These are phyloP conservation scores for Cladosporium sp. DNA, from an alignment of 2,329 filamentous ascomycete species.

Conservation along the genomic window DNA sequence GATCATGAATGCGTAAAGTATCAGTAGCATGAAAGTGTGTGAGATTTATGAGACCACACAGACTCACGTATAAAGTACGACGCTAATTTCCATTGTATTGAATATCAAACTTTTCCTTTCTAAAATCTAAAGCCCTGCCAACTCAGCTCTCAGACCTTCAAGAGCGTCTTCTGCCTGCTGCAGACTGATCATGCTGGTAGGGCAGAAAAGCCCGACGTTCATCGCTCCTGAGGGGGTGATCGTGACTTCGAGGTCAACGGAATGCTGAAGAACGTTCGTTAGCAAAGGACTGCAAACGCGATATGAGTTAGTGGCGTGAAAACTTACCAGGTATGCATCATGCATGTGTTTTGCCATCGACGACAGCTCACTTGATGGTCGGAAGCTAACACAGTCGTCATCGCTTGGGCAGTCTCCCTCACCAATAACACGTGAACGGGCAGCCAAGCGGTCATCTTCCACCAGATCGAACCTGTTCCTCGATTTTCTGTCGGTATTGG, in stretches of 20 bases:
- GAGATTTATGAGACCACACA: background rate
- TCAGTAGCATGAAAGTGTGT: background rate
- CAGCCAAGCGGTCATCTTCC: conserved; percentile 23
- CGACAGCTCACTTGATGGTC: background rate
- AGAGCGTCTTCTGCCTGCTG: conserved; percentile 40
- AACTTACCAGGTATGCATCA: conserved; percentile 23
- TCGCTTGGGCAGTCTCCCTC: background rate
- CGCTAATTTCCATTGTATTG: background rate
- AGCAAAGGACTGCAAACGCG: background rate
- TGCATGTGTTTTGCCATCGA: background rate
- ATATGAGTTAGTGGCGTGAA: background rate
- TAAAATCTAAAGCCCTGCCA: conserved; percentile 15
- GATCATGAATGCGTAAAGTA: background rate
- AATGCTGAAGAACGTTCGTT: conserved; percentile 42
- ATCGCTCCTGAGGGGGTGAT: conserved; percentile 47
- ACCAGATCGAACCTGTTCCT: conserved; percentile 26
- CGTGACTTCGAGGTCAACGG: conserved; percentile 58
- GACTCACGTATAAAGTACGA: background rate
- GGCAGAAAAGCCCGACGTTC: conserved; percentile 56
- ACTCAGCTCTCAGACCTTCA: conserved; percentile 32
- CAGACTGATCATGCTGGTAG: conserved; percentile 44
- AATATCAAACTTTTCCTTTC: background rate
- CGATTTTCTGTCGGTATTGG: conserved; percentile 5
- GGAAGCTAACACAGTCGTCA: background rate
- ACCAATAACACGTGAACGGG: background rate